These are phyloP conservation scores for Wickerhamia fluorescens DNA, from an alignment of 805 yeast species.

Conservation along the genomic window DNA sequence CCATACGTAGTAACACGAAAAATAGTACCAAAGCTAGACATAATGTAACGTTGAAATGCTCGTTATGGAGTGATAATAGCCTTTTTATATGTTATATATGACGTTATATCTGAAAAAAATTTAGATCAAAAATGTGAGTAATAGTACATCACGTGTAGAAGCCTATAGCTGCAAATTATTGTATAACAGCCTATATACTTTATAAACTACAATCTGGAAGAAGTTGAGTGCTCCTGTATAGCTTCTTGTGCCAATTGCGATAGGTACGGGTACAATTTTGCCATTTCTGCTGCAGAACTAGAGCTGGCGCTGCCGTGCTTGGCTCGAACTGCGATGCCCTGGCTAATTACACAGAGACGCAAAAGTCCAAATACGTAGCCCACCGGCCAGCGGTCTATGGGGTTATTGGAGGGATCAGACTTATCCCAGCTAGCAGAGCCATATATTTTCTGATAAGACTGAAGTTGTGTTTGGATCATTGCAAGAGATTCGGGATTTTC, in stretches of 20 bases:
- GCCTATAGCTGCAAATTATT: no score
- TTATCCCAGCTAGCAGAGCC: conserved; percentile 24
- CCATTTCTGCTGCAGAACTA: conserved; percentile 40
- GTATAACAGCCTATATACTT: no score
- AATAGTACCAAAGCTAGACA: conserved; percentile 37
- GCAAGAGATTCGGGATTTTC: conserved; percentile 21
- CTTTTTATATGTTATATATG: no score
- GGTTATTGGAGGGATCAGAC: conserved; percentile 33
- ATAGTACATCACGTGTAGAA: no score
- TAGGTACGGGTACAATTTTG: conserved; percentile 25
- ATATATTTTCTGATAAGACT: conserved; percentile 15
- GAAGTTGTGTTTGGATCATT: conserved; percentile 17
- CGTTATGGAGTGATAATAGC: no score
- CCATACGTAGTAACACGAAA: conserved; percentile 89
- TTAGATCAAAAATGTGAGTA: no score
- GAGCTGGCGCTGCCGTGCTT: conserved; percentile 48
- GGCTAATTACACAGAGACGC: conserved; percentile 50
- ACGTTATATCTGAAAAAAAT: no score
- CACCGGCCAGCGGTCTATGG: conserved; percentile 39
- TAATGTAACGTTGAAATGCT: no score
- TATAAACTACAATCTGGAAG: no score
- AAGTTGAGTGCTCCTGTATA: conserved; percentile 5
- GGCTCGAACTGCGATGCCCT: conserved; percentile 54
- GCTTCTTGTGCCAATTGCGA: conserved; percentile 22
- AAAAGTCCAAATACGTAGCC: conserved; percentile 52